phyloP scores from a whole-genome alignment of 345 rosid species.

The Theobroma cacao region DNA sequence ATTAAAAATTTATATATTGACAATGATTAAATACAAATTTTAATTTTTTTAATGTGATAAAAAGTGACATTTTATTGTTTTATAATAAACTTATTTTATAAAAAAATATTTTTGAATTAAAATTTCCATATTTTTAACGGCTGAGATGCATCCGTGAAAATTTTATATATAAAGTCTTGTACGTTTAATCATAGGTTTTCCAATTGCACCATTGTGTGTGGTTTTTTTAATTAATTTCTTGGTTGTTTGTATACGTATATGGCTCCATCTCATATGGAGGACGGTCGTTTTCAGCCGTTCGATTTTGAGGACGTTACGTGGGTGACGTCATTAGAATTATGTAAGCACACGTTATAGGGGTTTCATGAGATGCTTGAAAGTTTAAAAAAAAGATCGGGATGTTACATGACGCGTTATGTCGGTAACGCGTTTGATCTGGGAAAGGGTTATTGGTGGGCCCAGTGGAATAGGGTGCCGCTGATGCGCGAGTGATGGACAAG shows the following conservation, averaged over 20 bases:
- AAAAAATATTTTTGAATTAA: no score
- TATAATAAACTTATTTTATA: no score
- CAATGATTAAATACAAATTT: no score
- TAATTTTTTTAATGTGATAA: no score
- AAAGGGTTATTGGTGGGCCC: background rate
- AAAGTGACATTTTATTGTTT: no score
- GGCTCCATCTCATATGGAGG: background rate
- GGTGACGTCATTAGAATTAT: background rate
- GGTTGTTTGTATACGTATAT: background rate
- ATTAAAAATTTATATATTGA: no score
- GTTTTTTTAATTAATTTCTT: no score
- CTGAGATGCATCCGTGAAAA: no score
- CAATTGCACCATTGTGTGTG: no score
- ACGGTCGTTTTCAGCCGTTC: background rate
- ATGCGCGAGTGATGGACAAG: background rate
- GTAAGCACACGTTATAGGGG: constrained; percentile 6
- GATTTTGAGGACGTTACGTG: background rate
- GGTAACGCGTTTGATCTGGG: background rate
- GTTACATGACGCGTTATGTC: background rate
- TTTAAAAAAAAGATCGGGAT: background rate
- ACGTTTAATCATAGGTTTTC: no score
- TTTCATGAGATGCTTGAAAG: background rate
- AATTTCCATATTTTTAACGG: no score
- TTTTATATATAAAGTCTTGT: no score
- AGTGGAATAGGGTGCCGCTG: background rate